Evolutionary conservation across 495 filamentous ascomycete species (phyloP).

Genomic region (Tuber borchii): DNA sequence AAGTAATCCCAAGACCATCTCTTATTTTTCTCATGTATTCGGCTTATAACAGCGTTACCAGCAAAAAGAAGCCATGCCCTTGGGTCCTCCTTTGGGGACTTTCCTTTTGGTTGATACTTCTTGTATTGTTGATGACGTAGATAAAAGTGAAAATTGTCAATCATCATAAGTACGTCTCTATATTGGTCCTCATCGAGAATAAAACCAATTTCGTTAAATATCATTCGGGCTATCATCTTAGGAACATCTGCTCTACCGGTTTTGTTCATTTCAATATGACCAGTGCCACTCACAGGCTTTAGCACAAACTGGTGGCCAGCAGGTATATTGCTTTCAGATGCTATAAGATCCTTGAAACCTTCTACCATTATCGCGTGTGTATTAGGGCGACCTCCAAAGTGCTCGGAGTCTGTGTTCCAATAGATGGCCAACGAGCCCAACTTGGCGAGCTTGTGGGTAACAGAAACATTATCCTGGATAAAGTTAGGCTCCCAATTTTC

Average conservation of each 20-base stretch:
- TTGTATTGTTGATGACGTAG: conserved; percentile 96
- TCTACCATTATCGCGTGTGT: conserved; percentile 68
- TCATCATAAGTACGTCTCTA: conserved; percentile 91
- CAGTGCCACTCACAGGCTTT: conserved; percentile 86
- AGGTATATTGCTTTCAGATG: conserved; percentile 51
- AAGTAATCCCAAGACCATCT: conserved; percentile 94
- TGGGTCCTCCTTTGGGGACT: conserved; percentile 79
- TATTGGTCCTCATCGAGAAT: conserved; percentile 95
- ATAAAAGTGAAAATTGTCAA: conserved; percentile 96
- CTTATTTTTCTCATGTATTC: conserved; percentile 86
- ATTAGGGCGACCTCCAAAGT: conserved; percentile 68
- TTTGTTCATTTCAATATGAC: conserved; percentile 88
- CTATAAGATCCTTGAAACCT: conserved; percentile 70
- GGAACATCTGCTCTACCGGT: conserved; percentile 71
- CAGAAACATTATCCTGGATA: conserved; percentile 72
- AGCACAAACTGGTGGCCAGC: conserved; percentile 81
- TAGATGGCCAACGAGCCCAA: conserved; percentile 84
- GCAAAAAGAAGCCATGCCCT: conserved; percentile 88
- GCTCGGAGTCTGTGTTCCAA: conserved; percentile 88
- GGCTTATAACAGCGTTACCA: conserved; percentile 74
- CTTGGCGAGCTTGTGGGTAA: conserved; percentile 86
- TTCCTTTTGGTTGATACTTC: conserved; percentile 77
- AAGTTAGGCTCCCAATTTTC: conserved; percentile 88
- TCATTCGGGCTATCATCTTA: conserved; percentile 79
- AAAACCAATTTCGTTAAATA: conserved; percentile 94